Evolutionary conservation across 257 asterid genomes (phyloP).

Genomic region (Orobanche coerulescens): DNA sequence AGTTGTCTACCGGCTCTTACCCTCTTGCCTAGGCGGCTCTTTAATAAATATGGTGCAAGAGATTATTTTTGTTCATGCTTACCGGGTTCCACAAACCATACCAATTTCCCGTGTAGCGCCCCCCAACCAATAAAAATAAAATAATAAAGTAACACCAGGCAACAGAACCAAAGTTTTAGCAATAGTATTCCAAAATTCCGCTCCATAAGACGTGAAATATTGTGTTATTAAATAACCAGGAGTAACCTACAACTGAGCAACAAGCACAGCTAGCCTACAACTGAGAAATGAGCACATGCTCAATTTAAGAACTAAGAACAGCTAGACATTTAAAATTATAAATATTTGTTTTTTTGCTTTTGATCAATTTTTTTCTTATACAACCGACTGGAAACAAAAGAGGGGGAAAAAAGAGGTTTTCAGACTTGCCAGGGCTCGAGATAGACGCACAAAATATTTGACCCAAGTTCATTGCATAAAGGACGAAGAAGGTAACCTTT

Average conservation of each 20-base stretch:
- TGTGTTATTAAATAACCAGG: not conserved
- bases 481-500: no score
- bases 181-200: not conserved
- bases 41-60: no score
- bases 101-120: conserved; percentile 2
- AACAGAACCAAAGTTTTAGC: conserved; percentile 15
- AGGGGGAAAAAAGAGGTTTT: no score
- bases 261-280: conserved; percentile 8
- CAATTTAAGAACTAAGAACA: conserved; percentile 5
- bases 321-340: not conserved
- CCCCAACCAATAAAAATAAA: not conserved
- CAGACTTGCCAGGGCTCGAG: no score
- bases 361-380: not conserved
- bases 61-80: not conserved
- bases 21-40: not conserved
- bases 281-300: not conserved
- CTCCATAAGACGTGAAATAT: not conserved
- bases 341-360: not conserved
- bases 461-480: no score
- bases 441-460: no score
- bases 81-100: not conserved
- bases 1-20: no score
- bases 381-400: no score
- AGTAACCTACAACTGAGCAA: conserved; percentile 3
- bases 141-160: not conserved